Percentiles rank a stretch among this genome's conserved stretches.
These are phyloP conservation scores for Oxyria digyna DNA, from an alignment of 148 eudicot species.

Conservation along the genomic window DNA sequence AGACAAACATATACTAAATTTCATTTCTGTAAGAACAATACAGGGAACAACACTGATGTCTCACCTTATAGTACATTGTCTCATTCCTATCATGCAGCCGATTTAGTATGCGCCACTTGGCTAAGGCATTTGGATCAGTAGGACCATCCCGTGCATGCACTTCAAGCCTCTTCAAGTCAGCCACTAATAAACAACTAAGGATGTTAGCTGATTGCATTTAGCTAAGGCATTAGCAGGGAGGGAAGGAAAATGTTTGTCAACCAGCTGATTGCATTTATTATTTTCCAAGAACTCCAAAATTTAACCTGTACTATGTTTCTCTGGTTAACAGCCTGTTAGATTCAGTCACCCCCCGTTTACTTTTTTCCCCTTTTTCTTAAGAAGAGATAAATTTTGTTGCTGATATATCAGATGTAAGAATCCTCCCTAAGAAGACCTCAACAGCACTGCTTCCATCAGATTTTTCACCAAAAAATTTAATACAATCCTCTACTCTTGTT, in stretches of 20 bases:
- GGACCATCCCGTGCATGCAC: constrained; percentile 87
- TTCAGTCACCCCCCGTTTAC: not conserved
- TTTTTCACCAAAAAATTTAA: not conserved
- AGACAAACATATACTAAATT: not conserved
- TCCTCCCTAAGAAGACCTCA: not conserved
- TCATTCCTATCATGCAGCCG: constrained; percentile 96
- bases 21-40: not conserved
- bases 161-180: constrained; percentile 72
- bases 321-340: not conserved
- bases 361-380: not conserved
- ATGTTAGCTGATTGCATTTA: not conserved
- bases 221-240: not conserved
- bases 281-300: not conserved
- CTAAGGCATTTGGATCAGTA: constrained; percentile 79
- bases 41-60: constrained; percentile 10
- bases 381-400: not conserved
- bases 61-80: constrained; percentile 89
- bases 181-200: constrained; percentile 39
- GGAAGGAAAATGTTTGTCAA: not conserved
- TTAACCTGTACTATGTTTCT: not conserved
- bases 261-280: not conserved
- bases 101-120: constrained; percentile 95
- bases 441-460: not conserved
- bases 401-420: not conserved
- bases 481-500: not conserved